phyloP scores from a whole-genome alignment of 129 eudicot species.

The Artemisia tridentata region DNA sequence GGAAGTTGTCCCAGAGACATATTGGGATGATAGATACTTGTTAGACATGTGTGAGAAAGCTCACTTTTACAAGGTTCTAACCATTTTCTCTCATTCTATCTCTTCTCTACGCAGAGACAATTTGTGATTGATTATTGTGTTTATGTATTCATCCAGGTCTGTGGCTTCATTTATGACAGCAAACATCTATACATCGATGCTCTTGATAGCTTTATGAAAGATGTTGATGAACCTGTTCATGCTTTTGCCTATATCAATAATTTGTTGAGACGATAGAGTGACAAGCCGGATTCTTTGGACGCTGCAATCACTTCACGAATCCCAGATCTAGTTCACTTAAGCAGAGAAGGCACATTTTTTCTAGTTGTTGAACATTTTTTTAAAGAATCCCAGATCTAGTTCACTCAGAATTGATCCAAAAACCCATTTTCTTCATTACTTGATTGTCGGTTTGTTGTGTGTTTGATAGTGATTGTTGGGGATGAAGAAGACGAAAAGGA shows the following conservation, averaged over 20 bases:
- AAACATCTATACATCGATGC: conserved; percentile 64
- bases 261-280: conserved; percentile 35
- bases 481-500: no score
- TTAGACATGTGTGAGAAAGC: conserved; percentile 64
- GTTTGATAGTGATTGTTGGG: no score
- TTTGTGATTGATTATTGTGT: conserved; percentile 7
- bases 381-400: conserved; percentile 46
- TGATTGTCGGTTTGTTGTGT: no score
- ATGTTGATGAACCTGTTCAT: conserved; percentile 67
- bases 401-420: no score
- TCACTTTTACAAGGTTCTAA: conserved; percentile 74
- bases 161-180: conserved; percentile 77
- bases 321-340: conserved; percentile 59
- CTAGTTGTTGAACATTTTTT: conserved; percentile 56
- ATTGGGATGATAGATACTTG: conserved; percentile 66
- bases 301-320: conserved; percentile 63
- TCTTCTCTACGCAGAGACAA: neutral
- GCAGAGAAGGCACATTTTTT: conserved; percentile 78
- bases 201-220: conserved; percentile 87
- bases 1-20: conserved; percentile 66
- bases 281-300: conserved; percentile 43
- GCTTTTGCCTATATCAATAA: conserved; percentile 70
- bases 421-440: no score
- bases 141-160: conserved; percentile 52
- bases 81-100: neutral